Evolutionary conservation across 2,329 filamentous ascomycete genomes (phyloP).

Genomic region (Colletotrichum cereale): DNA sequence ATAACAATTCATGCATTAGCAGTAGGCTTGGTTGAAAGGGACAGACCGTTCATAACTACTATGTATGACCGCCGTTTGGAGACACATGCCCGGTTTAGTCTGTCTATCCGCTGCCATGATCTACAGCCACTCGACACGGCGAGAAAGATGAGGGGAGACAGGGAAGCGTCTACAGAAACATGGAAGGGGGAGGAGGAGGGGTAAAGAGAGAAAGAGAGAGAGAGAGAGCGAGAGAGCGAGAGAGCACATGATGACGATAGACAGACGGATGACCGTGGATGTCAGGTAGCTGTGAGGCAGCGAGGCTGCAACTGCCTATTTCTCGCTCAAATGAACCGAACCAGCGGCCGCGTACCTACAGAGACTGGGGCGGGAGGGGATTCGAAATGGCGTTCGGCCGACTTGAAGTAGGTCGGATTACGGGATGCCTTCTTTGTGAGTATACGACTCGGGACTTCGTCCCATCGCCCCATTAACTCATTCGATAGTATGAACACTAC

Average conservation of each 20-base stretch:
- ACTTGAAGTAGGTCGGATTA: background rate
- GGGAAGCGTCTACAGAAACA: conserved; percentile 1
- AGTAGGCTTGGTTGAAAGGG: background rate
- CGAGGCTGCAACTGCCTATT: background rate
- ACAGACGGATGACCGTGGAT: background rate
- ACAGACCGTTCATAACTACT: conserved; percentile 26
- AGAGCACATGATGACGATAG: background rate
- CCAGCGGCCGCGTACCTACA: background rate
- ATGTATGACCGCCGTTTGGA: conserved; percentile 15
- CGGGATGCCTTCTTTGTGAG: background rate
- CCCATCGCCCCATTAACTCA: background rate
- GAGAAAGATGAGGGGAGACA: background rate
- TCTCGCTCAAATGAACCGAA: background rate
- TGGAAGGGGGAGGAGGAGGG: background rate
- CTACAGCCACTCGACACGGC: conserved; percentile 7
- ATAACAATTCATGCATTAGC: conserved; percentile 4
- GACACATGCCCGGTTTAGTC: conserved; percentile 14
- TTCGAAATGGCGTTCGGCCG: background rate
- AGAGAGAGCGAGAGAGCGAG: background rate
- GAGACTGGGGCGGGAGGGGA: background rate
- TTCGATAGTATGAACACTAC: background rate
- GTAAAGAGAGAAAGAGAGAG: background rate
- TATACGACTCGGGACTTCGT: conserved; percentile 1
- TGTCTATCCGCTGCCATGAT: conserved; percentile 7
- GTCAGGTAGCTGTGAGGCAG: background rate